A percentile compares a stretch with the other conserved stretches of the same genome.
Evolutionary conservation across 2,329 filamentous ascomycete species (phyloP).

Genomic region (Pseudonectria buxi): DNA sequence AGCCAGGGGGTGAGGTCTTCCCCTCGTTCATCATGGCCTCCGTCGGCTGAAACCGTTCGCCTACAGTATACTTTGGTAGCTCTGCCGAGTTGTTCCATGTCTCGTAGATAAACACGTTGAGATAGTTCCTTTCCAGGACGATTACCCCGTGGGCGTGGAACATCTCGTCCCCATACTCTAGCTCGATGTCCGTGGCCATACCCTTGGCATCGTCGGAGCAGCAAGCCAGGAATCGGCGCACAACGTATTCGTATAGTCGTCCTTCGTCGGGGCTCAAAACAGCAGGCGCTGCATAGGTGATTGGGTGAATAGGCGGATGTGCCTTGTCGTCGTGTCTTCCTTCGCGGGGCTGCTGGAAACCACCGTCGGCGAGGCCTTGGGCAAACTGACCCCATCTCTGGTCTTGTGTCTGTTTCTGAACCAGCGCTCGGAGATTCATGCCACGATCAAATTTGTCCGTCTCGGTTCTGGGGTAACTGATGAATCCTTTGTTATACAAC

Average conservation of each 20-base stretch:
- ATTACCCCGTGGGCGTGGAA: conserved; percentile 80
- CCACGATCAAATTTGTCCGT: conserved; percentile 91
- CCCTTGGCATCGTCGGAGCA: conserved; percentile 93
- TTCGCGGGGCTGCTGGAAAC: conserved; percentile 72
- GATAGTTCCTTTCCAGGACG: conserved; percentile 83
- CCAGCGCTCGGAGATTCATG: conserved; percentile 73
- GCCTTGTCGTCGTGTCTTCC: conserved; percentile 92
- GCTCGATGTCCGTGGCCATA: conserved; percentile 74
- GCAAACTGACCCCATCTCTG: conserved; percentile 75
- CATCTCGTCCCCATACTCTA: conserved; percentile 73
- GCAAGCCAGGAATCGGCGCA: conserved; percentile 86
- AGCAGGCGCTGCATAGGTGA: conserved; percentile 68
- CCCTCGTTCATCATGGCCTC: conserved; percentile 87
- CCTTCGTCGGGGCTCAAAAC: conserved; percentile 62
- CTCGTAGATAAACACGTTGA: conserved; percentile 94
- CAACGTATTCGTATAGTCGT: conserved; percentile 86
- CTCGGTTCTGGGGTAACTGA: conserved; percentile 95
- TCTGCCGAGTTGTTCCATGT: conserved; percentile 87
- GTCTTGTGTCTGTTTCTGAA: conserved; percentile 78
- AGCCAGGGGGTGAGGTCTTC: conserved; percentile 77
- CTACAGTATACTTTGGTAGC: conserved; percentile 70
- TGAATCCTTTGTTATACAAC: conserved; percentile 90
- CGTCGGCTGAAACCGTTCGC: conserved; percentile 78
- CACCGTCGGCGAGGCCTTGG: conserved; percentile 64
- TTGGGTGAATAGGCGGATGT: conserved; percentile 93